phyloP scores from a whole-genome alignment of 305 asterid genomes.

The Andrographis paniculata region DNA sequence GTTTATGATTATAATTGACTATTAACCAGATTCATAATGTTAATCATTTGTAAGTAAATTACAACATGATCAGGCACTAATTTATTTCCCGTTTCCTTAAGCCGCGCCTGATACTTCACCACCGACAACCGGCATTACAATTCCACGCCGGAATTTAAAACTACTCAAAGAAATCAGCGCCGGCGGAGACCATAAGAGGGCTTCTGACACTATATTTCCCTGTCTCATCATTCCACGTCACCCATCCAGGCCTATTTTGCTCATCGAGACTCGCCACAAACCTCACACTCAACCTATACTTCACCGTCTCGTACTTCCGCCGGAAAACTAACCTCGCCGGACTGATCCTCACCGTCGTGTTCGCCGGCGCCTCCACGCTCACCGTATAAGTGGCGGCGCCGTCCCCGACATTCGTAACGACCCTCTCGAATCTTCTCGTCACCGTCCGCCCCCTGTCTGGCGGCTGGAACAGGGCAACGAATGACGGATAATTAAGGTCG shows the following conservation, averaged over 20 bases:
- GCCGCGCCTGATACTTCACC: too few relatives aligned
- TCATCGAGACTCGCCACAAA: not conserved
- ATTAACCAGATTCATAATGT: too few relatives aligned
- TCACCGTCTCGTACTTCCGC: slow-evolving; percentile 24
- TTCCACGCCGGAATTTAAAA: too few relatives aligned
- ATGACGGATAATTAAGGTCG: slow-evolving; percentile 51
- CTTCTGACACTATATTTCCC: slow-evolving; percentile 4
- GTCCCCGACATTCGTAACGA: slow-evolving; percentile 32
- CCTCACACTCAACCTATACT: slow-evolving; percentile 14
- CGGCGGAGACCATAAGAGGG: slow-evolving; percentile 2
- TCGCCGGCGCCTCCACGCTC: slow-evolving; percentile 21
- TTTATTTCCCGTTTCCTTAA: too few relatives aligned
- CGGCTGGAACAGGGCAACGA: slow-evolving; percentile 16
- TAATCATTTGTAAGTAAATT: too few relatives aligned
- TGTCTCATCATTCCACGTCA: slow-evolving; percentile 1
- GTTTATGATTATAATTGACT: too few relatives aligned
- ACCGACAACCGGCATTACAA: too few relatives aligned
- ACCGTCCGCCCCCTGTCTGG: slow-evolving; percentile 4
- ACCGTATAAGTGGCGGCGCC: slow-evolving; percentile 24
- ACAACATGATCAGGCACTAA: too few relatives aligned
- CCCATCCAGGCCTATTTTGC: not conserved
- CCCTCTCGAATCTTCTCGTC: slow-evolving; percentile 16
- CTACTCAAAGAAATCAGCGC: too few relatives aligned
- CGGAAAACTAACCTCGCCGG: slow-evolving; percentile 29
- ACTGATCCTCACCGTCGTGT: slow-evolving; percentile 14